Conservation (phyloP, 225 moss, liverwort and hornwort genomes). For the Sphagnum contortum region DNA sequence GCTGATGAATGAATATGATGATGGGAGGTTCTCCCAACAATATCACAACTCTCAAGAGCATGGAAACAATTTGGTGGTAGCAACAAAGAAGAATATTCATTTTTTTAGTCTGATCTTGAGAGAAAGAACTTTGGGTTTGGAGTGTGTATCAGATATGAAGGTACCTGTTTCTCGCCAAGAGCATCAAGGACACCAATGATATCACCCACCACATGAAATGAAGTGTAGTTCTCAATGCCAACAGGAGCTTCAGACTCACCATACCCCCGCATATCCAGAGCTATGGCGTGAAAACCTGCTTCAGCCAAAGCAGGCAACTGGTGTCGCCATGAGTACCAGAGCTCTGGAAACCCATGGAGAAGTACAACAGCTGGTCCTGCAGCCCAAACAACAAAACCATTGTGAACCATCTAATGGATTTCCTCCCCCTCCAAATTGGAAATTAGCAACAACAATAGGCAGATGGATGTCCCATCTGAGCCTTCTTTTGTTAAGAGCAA, state of each 20-base stretch:
- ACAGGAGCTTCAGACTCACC: conserved; percentile 34
- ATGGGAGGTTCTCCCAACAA: not conserved
- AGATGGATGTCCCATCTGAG: no score
- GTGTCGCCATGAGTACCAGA: conserved; percentile 54
- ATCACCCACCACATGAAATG: conserved; percentile 39
- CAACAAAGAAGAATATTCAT: not conserved
- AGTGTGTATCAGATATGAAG: not conserved
- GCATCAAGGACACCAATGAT: conserved; percentile 35
- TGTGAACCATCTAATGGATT: not conserved
- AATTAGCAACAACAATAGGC: no score
- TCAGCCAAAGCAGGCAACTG: conserved; percentile 36
- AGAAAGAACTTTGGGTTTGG: not conserved
- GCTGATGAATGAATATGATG: not conserved
- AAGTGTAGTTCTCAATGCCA: conserved; percentile 31
- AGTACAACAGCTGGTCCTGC: conserved; percentile 44
- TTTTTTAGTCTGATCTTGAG: not conserved
- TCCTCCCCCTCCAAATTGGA: not conserved
- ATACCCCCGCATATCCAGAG: conserved; percentile 47
- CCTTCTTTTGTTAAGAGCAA: no score
- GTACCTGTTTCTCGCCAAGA: conserved; percentile 23
- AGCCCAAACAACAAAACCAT: not conserved
- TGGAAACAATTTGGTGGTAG: not conserved
- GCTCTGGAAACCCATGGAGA: conserved; percentile 48
- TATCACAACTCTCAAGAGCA: not conserved
- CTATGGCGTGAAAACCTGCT: conserved; percentile 46